Percentiles rank a stretch among this genome's conserved stretches.
phyloP scores from a whole-genome alignment of 2,329 filamentous ascomycete genomes.

The Aureobasidium leucospermi region DNA sequence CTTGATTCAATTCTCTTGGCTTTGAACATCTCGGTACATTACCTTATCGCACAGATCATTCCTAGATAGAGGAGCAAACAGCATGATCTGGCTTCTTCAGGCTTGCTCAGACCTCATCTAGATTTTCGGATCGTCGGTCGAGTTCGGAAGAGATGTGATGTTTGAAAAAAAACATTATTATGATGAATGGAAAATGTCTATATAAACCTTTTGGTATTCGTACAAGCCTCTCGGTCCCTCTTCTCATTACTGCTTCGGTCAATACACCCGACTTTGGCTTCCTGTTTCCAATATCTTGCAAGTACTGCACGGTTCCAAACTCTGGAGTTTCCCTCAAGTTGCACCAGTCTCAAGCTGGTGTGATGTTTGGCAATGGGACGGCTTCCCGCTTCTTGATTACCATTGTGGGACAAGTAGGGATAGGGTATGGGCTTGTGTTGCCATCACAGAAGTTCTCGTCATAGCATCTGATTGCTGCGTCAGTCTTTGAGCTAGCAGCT shows the following conservation, averaged over 20 bases:
- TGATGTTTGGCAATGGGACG: background rate
- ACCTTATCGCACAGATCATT: background rate
- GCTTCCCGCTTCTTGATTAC: background rate
- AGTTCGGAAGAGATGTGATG: background rate
- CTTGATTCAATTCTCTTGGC: background rate
- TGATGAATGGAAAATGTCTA: background rate
- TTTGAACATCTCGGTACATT: background rate
- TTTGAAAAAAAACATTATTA: too few relatives aligned
- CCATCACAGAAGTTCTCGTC: slow-evolving; percentile 11
- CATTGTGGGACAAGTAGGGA: slow-evolving; percentile 8
- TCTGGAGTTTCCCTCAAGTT: background rate
- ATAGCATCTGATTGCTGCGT: slow-evolving; percentile 1
- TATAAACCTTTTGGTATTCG: slow-evolving; percentile 1
- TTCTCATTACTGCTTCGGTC: background rate
- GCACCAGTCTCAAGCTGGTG: background rate
- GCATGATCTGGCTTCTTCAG: background rate
- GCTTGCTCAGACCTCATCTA: background rate
- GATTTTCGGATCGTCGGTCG: background rate
- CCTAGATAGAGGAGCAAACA: background rate
- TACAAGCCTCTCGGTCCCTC: background rate
- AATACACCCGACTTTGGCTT: background rate
- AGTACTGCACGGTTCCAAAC: background rate
- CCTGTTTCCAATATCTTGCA: background rate
- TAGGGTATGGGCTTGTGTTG: slow-evolving; percentile 3
- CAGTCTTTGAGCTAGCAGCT: background rate